These are phyloP conservation scores for Prunus salicina DNA, from an alignment of 306 rosid species.

Conservation along the genomic window DNA sequence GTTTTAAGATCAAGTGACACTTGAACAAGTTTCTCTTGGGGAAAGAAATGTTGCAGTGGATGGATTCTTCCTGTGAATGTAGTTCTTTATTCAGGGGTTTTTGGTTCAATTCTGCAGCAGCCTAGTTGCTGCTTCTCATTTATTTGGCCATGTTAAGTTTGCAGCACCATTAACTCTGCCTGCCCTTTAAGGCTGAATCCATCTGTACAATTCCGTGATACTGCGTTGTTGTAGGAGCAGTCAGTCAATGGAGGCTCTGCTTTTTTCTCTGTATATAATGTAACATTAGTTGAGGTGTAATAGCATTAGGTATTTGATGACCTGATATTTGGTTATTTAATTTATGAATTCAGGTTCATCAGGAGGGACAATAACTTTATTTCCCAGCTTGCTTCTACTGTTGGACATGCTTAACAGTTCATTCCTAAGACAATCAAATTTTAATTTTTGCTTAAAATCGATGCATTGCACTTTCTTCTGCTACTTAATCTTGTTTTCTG, in stretches of 20 bases:
- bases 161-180: constrained; percentile 34
- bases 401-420: constrained; percentile 28
- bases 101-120: constrained; percentile 35
- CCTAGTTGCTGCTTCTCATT: constrained; percentile 24
- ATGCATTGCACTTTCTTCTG: not conserved
- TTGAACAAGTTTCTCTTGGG: constrained; percentile 29
- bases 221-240: constrained; percentile 35
- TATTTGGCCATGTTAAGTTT: constrained; percentile 37
- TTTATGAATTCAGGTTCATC: constrained; percentile 51
- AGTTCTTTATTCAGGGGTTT: constrained; percentile 36
- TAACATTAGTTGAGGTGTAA: constrained; percentile 70
- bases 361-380: constrained; percentile 36
- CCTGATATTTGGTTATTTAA: constrained; percentile 52
- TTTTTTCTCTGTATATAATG: constrained; percentile 68
- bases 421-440: constrained; percentile 11
- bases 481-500: not conserved
- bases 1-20: constrained; percentile 35
- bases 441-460: not conserved
- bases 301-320: constrained; percentile 43
- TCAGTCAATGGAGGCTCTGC: constrained; percentile 40
- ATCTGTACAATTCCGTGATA: constrained; percentile 47
- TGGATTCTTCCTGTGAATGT: constrained; percentile 20
- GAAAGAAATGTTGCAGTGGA: constrained; percentile 18
- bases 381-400: constrained; percentile 24
- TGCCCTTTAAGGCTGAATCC: constrained; percentile 38